A percentile compares a stretch with the other conserved stretches of the same genome.
phyloP scores from a whole-genome alignment of 2,329 filamentous ascomycete species.

The Triangularia setosa region DNA sequence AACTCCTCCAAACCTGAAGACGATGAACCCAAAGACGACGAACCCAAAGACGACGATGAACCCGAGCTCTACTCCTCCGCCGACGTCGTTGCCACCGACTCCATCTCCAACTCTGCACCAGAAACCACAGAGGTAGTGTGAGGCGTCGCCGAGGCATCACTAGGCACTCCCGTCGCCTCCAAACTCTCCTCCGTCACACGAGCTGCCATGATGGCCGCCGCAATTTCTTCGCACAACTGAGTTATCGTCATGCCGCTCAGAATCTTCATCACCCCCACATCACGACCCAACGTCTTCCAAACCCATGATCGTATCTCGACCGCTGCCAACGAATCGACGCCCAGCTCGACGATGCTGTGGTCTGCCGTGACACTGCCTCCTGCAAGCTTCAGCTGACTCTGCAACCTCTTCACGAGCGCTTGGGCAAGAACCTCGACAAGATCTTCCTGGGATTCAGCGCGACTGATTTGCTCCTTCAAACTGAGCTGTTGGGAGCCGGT shows the following conservation, averaged over 20 bases:
- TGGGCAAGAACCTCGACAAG: constrained; percentile 28
- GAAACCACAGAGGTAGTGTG: background rate
- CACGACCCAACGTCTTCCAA: constrained; percentile 36
- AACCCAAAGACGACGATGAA: background rate
- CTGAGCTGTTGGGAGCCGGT: constrained; percentile 11
- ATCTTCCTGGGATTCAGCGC: constrained; percentile 20
- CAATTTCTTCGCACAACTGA: constrained; percentile 21
- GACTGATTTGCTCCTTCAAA: constrained; percentile 30
- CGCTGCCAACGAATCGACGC: constrained; percentile 40
- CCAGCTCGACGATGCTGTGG: constrained; percentile 35
- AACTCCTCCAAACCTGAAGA: background rate
- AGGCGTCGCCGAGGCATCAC: background rate
- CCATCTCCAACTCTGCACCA: background rate
- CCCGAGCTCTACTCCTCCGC: background rate
- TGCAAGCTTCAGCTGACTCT: constrained; percentile 31
- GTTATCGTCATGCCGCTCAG: constrained; percentile 32
- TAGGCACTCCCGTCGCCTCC: background rate
- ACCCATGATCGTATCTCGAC: constrained; percentile 45
- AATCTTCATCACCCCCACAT: constrained; percentile 46
- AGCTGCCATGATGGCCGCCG: constrained; percentile 3
- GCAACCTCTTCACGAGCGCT: constrained; percentile 31
- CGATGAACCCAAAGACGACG: too few species aligned
- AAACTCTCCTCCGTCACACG: background rate
- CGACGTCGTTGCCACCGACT: background rate
- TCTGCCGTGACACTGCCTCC: constrained; percentile 30